Evolutionary conservation across 2,329 filamentous ascomycete genomes (phyloP).

Genomic region (Claviceps sp.): DNA sequence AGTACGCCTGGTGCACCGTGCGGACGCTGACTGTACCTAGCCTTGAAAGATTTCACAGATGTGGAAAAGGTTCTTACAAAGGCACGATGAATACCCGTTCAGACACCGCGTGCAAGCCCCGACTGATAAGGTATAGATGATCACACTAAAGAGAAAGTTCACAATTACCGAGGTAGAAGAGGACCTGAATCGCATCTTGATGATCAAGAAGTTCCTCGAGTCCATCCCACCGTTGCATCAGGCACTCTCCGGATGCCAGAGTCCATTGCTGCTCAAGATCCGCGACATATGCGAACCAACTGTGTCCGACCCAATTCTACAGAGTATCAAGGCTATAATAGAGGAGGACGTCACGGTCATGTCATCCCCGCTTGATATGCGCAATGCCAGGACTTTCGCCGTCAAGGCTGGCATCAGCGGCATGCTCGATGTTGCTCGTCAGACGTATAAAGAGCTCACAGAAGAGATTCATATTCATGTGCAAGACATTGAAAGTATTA

Average conservation of each 20-base stretch:
- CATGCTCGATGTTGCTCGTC: conserved; percentile 74
- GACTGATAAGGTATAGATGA: conserved; percentile 39
- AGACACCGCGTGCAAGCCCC: neutral
- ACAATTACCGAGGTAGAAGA: conserved; percentile 62
- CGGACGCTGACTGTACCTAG: conserved; percentile 22
- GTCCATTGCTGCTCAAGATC: conserved; percentile 52
- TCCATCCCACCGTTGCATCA: conserved; percentile 55
- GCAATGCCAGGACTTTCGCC: conserved; percentile 83
- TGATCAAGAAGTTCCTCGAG: conserved; percentile 69
- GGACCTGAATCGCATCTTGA: conserved; percentile 73
- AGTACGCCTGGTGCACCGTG: too few relatives aligned
- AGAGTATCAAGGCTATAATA: conserved; percentile 55
- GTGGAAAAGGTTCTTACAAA: conserved; percentile 68
- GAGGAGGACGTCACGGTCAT: conserved; percentile 73
- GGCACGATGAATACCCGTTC: conserved; percentile 25
- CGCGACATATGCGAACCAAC: conserved; percentile 54
- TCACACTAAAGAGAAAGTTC: conserved; percentile 55
- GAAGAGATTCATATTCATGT: conserved; percentile 64
- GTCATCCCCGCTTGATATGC: conserved; percentile 65
- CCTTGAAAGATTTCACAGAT: conserved; percentile 62
- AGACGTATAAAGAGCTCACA: conserved; percentile 80
- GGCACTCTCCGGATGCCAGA: conserved; percentile 50
- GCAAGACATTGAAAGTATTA: conserved; percentile 48
- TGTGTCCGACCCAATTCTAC: conserved; percentile 45
- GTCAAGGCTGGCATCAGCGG: conserved; percentile 76